phyloP scores from a whole-genome alignment of 371 early-diverging fungal species.

The Coelomomyces lativittatus region DNA sequence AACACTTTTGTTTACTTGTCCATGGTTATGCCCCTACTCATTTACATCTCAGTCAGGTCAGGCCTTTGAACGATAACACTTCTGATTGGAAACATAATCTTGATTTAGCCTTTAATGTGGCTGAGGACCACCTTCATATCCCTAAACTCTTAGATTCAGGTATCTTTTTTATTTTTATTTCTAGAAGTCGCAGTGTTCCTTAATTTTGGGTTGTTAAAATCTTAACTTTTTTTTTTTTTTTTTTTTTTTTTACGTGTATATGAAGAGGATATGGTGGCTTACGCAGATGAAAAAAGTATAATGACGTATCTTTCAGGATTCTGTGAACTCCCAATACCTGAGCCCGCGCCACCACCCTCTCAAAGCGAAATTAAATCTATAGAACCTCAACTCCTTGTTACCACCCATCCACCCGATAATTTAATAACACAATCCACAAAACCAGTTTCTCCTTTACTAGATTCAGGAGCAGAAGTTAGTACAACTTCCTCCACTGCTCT shows the following conservation, averaged over 20 bases:
- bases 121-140: constrained; percentile 20
- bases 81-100: constrained; percentile 16
- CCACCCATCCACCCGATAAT: too few species aligned
- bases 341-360: too few species aligned
- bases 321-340: constrained; percentile 15
- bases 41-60: constrained; percentile 19
- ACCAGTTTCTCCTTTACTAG: too few species aligned
- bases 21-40: constrained; percentile 42
- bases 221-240: too few species aligned
- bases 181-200: not conserved
- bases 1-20: constrained; percentile 41
- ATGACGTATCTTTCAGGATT: constrained; percentile 40
- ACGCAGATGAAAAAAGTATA: constrained; percentile 38
- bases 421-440: too few species aligned
- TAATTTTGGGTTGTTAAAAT: not conserved
- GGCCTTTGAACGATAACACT: not conserved
- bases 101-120: constrained; percentile 24
- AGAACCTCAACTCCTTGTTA: too few species aligned
- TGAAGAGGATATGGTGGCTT: constrained; percentile 14
- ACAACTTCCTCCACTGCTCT: too few species aligned
- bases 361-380: too few species aligned
- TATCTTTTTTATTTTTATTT: constrained; percentile 6
- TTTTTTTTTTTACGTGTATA: too few species aligned
- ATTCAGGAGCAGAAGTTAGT: too few species aligned
- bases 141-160: constrained; percentile 30